Evolutionary conservation across 2,329 filamentous ascomycete species (phyloP).

Genomic region (Exophiala xenobiotica): DNA sequence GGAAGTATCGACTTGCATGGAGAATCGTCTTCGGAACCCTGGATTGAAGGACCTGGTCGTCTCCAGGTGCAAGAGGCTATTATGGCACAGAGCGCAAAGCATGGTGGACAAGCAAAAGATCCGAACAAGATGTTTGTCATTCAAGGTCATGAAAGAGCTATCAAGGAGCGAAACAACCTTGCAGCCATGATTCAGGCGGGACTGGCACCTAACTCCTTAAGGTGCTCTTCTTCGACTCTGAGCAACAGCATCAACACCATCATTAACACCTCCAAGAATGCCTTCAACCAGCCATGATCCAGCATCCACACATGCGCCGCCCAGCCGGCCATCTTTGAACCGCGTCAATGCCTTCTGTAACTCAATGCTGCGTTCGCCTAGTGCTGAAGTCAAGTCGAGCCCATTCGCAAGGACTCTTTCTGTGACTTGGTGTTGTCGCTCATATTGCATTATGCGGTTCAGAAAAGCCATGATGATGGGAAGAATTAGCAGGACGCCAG

Average conservation of each 20-base stretch:
- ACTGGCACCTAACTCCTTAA: conserved; percentile 47
- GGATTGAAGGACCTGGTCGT: no score
- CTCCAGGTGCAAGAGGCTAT: no score
- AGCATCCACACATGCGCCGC: conserved; percentile 56
- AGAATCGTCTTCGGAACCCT: no score
- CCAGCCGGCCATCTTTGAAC: conserved; percentile 65
- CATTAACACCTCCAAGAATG: conserved; percentile 65
- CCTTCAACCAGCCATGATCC: conserved; percentile 63
- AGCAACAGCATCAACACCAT: conserved; percentile 46
- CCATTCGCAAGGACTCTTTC: conserved; percentile 56
- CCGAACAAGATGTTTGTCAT: no score
- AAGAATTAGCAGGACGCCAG: conserved; percentile 20
- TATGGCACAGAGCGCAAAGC: no score
- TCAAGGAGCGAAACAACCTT: neutral
- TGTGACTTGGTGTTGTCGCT: conserved; percentile 65
- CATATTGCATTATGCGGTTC: conserved; percentile 48
- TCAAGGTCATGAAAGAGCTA: no score
- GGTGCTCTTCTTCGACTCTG: conserved; percentile 48
- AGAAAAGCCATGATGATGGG: conserved; percentile 23
- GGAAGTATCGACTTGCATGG: no score
- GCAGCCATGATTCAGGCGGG: no score
- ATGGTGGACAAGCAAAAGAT: no score
- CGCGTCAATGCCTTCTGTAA: conserved; percentile 57
- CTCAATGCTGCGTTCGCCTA: conserved; percentile 54
- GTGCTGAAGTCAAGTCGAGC: conserved; percentile 52